Conservation (phyloP, 192 early-diverging fungal species). For the Coemansia sp. region DNA sequence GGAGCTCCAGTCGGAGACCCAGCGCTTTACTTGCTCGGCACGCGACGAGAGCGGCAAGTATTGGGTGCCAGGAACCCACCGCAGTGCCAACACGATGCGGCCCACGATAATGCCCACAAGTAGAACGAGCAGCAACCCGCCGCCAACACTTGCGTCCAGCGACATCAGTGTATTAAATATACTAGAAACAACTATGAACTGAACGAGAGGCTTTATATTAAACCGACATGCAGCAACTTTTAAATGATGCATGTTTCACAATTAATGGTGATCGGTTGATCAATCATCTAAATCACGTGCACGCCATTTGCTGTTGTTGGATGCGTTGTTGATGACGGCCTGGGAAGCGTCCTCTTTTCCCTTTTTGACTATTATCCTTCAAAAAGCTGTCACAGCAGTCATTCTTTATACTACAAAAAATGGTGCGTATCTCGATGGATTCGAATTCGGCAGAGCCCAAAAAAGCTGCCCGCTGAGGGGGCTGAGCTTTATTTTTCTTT, state of each 20-base stretch:
- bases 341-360: constrained; percentile 11
- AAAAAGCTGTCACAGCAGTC: constrained; percentile 8
- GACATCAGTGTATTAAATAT: constrained; percentile 3
- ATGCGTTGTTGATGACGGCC: neutral
- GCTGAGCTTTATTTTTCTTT: too few species aligned
- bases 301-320: neutral
- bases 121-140: constrained; percentile 22
- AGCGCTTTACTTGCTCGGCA: constrained; percentile 11
- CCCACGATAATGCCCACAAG: constrained; percentile 4
- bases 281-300: neutral
- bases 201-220: neutral
- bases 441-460: neutral
- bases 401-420: constrained; percentile 13
- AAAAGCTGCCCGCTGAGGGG: too few species aligned
- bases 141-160: constrained; percentile 18
- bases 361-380: constrained; percentile 4
- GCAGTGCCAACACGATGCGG: constrained; percentile 16
- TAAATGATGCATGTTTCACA: neutral
- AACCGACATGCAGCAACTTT: neutral
- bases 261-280: neutral
- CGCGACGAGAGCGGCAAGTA: constrained; percentile 21
- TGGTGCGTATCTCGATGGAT: constrained; percentile 20
- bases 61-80: neutral
- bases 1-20: constrained; percentile 18
- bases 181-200: neutral